Evolutionary conservation across 179 eudicot genomes (phyloP).

Genomic region (Pouteria campechiana): DNA sequence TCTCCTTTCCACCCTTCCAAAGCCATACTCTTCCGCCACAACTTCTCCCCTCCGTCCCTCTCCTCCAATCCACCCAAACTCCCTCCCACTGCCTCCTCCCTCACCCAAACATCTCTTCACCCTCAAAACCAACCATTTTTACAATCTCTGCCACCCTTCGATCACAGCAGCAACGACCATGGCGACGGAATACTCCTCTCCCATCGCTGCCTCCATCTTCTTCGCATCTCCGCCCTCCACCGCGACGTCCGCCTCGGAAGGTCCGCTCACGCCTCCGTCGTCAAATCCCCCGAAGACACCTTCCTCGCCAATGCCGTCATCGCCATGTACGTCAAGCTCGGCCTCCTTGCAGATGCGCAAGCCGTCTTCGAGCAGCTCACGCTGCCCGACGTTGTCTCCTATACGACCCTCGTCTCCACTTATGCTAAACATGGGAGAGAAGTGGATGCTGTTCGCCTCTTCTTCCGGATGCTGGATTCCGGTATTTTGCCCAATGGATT

Average conservation of each 20-base stretch:
- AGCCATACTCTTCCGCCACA: not conserved
- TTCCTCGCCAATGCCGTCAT: slow-evolving; percentile 38
- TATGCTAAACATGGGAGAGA: slow-evolving; percentile 39
- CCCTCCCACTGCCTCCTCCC: slow-evolving; percentile 16
- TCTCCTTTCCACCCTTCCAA: slow-evolving; percentile 1
- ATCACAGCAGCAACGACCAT: not conserved
- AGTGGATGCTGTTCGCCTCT: slow-evolving; percentile 41
- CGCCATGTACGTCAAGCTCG: slow-evolving; percentile 49
- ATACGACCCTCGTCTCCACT: slow-evolving; percentile 43
- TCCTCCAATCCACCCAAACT: slow-evolving; percentile 3
- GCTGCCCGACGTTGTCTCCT: slow-evolving; percentile 64
- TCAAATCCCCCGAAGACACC: slow-evolving; percentile 40
- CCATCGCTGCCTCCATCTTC: slow-evolving; percentile 27
- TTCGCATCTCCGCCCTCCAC: slow-evolving; percentile 30
- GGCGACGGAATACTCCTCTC: slow-evolving; percentile 1
- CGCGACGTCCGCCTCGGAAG: slow-evolving; percentile 33
- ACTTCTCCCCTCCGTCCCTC: slow-evolving; percentile 11
- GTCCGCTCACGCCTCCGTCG: slow-evolving; percentile 46
- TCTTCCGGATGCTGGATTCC: slow-evolving; percentile 39
- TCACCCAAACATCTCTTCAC: slow-evolving; percentile 13
- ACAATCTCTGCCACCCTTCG: slow-evolving; percentile 10
- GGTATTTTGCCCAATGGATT: slow-evolving; percentile 66
- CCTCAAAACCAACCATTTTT: slow-evolving; percentile 4
- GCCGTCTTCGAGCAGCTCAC: slow-evolving; percentile 27
- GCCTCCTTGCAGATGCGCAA: slow-evolving; percentile 31